Evolutionary conservation across 2,329 filamentous ascomycete genomes (phyloP).

Genomic region (Pyrenophora seminiperda): DNA sequence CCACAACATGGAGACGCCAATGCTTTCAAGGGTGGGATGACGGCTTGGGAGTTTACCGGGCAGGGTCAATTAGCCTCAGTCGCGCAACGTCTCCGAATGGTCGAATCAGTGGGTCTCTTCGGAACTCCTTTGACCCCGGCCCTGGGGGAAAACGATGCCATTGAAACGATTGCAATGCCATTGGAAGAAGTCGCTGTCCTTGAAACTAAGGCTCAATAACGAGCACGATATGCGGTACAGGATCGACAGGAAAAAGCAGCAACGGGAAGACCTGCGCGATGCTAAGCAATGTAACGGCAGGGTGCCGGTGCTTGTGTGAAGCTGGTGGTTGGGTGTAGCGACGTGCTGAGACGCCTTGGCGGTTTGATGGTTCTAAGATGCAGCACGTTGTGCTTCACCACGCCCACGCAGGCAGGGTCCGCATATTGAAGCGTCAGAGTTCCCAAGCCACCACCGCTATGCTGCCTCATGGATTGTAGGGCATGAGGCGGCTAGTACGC

Average conservation of each 20-base stretch:
- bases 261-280: not conserved
- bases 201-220: conserved; percentile 30
- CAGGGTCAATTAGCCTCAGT: conserved; percentile 23
- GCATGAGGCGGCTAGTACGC: not conserved
- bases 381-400: conserved; percentile 33
- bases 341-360: conserved; percentile 36
- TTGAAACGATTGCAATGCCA: conserved; percentile 22
- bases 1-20: conserved; percentile 34
- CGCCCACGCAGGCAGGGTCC: conserved; percentile 3
- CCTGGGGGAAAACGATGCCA: conserved; percentile 5
- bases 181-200: conserved; percentile 27
- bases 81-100: conserved; percentile 33
- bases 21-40: conserved; percentile 36
- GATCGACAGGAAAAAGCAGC: conserved; percentile 14
- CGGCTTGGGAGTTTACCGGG: conserved; percentile 24
- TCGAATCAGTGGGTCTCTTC: conserved; percentile 21
- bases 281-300: conserved; percentile 4
- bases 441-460: not conserved
- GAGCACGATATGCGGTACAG: conserved; percentile 18
- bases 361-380: conserved; percentile 28
- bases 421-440: conserved; percentile 8
- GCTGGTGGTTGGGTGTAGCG: conserved; percentile 23
- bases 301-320: conserved; percentile 6
- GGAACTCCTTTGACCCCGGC: conserved; percentile 13
- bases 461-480: not conserved